Base-by-base conservation (phyloP, 306 rosid species). In the Sechiopsis laciniata region DNA sequence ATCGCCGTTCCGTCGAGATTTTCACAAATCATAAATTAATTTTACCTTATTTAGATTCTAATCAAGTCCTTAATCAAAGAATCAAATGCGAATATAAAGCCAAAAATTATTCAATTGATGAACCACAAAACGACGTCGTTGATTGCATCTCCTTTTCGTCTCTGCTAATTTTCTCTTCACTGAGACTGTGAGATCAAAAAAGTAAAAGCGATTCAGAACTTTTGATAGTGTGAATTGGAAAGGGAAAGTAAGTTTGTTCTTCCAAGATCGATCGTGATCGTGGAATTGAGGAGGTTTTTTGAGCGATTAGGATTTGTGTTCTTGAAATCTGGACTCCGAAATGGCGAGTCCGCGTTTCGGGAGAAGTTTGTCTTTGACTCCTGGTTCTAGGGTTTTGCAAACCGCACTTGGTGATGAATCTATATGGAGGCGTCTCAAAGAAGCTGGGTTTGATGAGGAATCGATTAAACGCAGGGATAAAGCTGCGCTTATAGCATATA, bases 391-490 rank as follows among this genome's bases (percentile, higher is more conserved):
- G 91, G 89, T 94, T 84, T 85, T 90, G 87, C 78, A 77, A 71
- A 80, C 87, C 29, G 2, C 97, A 40, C 90, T 90, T 70, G 52
- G 83, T 14, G 98, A 90, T 45, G 97, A 90, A 20, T 74, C 88
- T 81, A 86, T 94, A 84, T 90, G 98, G 97, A 87, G 80, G 84
- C 96, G 96, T 0, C 90, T 90, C 35, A 85, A 69, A 35, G 88
- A 85, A 4, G 94, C 96, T 46, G 98, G 98, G 9, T 85, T 94
- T 53, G 98, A 89, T 17, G 98, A 94, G 83, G 97, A 90, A 67
- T 83, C 97, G 3, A 87, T 90, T 71, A 81, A 80, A 72, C 88
- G 85, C 4, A 84, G 92, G 58, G 98, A 94, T 63, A 94, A 94
- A 83, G 92, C 98, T 58, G 96, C 96, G 42, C 97, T 94, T 71